phyloP scores from a whole-genome alignment of 2,329 filamentous ascomycete species.

The Hypoxylon sp. region DNA sequence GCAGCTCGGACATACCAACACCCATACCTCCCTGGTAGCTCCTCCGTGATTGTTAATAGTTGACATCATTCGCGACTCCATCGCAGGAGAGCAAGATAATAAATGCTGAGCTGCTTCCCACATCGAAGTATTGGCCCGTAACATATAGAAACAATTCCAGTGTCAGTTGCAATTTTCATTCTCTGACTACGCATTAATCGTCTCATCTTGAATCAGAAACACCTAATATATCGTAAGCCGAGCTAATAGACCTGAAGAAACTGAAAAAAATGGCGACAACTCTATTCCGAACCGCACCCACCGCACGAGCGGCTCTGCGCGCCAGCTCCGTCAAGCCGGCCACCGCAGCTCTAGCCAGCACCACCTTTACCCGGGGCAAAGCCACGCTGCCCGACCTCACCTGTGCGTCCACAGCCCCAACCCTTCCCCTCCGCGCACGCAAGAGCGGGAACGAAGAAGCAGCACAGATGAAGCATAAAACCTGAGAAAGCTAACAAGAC shows the following conservation, averaged over 20 bases:
- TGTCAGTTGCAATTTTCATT: not conserved
- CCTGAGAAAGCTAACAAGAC: too few relatives aligned
- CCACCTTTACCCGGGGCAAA: slow-evolving; percentile 84
- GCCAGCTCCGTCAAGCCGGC: slow-evolving; percentile 68
- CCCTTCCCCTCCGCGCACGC: not conserved
- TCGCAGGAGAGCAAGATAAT: too few relatives aligned
- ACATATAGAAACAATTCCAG: not conserved
- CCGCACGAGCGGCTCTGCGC: slow-evolving; percentile 75
- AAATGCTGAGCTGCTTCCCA: not conserved
- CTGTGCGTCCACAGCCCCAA: slow-evolving; percentile 61
- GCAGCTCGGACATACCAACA: slow-evolving; percentile 10
- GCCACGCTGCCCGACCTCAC: slow-evolving; percentile 90
- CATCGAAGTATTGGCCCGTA: not conserved
- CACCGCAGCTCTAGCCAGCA: slow-evolving; percentile 70
- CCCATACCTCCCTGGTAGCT: not conserved
- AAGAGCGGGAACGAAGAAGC: too few relatives aligned
- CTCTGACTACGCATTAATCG: not conserved
- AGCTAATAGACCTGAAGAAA: not conserved
- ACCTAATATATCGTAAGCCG: not conserved
- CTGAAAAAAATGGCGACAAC: slow-evolving; percentile 76
- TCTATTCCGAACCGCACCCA: slow-evolving; percentile 74
- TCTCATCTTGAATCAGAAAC: not conserved
- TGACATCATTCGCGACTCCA: slow-evolving; percentile 25
- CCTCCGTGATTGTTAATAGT: slow-evolving; percentile 13
- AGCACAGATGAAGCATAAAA: too few relatives aligned